These are phyloP conservation scores for Cyclotella baltica DNA, from an alignment of 108 stramenopile species.

Conservation along the genomic window DNA sequence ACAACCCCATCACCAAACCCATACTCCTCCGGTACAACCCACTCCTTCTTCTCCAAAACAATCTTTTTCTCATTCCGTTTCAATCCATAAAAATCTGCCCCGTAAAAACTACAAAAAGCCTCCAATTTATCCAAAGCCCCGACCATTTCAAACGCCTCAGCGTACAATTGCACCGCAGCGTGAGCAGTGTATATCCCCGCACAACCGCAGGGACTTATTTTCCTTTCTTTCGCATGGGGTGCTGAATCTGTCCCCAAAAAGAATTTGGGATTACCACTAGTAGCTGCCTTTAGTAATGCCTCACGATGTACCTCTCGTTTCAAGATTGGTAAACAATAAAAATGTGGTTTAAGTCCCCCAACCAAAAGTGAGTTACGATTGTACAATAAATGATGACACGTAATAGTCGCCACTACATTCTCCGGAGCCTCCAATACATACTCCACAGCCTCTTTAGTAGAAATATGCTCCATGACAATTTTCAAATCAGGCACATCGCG, in stretches of 20 bases:
- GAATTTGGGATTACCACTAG: constrained; percentile 92
- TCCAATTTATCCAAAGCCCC: constrained; percentile 92
- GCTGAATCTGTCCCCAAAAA: constrained; percentile 99
- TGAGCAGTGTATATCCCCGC: constrained; percentile 98
- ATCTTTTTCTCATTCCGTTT: constrained; percentile 73
- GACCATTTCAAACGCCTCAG: constrained; percentile 91
- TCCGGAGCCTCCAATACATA: constrained; percentile 79
- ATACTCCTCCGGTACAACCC: constrained; percentile 86
- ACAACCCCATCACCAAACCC: constrained; percentile 74
- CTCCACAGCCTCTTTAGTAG: constrained; percentile 92
- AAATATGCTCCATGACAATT: constrained; percentile 98
- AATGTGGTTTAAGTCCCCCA: constrained; percentile 96
- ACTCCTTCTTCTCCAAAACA: constrained; percentile 77
- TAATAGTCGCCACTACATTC: constrained; percentile 97
- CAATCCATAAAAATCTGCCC: constrained; percentile 95
- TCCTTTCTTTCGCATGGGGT: constrained; percentile 86
- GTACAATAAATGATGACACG: constrained; percentile 98
- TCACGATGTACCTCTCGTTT: constrained; percentile 96
- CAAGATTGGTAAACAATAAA: constrained; percentile 98
- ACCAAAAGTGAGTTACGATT: constrained; percentile 94
- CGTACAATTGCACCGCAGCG: constrained; percentile 95
- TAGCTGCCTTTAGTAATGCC: constrained; percentile 91
- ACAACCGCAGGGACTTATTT: constrained; percentile 94
- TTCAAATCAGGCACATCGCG: constrained; percentile 86
- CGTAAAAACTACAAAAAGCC: constrained; percentile 87